Percentiles rank a stretch among this genome's conserved stretches.
phyloP scores from a whole-genome alignment of 73 alveolate genomes.

The Uronychia binucleata region DNA sequence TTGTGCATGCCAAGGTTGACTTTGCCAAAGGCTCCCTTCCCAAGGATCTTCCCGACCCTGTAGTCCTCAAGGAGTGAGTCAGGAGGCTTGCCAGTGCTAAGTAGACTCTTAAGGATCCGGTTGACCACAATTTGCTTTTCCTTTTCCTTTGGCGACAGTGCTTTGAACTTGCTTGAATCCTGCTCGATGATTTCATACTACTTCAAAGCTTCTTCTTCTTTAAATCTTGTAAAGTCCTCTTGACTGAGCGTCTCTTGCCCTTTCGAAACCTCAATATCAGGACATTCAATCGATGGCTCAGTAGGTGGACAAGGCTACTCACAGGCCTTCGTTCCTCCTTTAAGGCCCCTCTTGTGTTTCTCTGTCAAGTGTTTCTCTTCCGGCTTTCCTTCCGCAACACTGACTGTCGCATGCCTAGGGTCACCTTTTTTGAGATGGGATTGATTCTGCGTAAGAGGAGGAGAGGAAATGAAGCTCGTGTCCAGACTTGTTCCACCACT shows the following conservation, averaged over 20 bases:
- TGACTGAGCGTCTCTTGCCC: too few relatives aligned
- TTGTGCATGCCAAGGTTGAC: background rate
- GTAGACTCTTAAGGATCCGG: conserved; percentile 5
- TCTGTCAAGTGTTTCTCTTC: background rate
- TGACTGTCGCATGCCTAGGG: background rate
- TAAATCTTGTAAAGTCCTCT: too few relatives aligned
- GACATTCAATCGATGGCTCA: background rate
- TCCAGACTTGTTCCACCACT: background rate
- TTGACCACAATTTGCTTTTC: conserved; percentile 10
- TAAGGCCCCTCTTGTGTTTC: background rate
- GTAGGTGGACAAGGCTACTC: background rate
- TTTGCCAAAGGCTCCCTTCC: background rate
- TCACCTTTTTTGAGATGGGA: background rate
- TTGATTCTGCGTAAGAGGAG: background rate
- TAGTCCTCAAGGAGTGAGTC: conserved; percentile 39
- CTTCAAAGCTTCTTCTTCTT: background rate
- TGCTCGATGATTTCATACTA: background rate
- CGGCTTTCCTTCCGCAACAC: background rate
- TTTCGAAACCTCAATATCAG: background rate
- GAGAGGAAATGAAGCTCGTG: background rate
- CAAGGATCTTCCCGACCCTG: background rate
- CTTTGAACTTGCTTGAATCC: background rate
- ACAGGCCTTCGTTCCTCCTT: background rate
- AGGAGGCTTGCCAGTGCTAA: conserved; percentile 30
- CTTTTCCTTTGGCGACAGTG: conserved; percentile 17